Conservation (phyloP, 345 rosid genomes). For the Gynandropsis gynandra region DNA sequence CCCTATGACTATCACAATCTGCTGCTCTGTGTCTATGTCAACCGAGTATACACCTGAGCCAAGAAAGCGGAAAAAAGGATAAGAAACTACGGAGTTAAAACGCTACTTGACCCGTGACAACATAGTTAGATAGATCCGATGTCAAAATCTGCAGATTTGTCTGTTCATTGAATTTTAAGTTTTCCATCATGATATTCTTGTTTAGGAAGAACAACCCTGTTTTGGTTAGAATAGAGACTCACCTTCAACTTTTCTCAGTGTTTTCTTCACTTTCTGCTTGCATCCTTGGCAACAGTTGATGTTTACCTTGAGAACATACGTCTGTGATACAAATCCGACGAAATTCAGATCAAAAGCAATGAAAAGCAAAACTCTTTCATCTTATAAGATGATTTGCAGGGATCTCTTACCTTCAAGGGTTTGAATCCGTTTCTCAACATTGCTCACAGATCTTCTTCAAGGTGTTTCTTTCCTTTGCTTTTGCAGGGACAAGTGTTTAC, state of each 20-base stretch:
- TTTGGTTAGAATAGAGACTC: neutral
- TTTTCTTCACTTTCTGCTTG: slow-evolving; percentile 55
- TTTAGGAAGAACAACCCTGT: neutral
- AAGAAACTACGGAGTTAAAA: neutral
- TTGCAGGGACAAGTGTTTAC: neutral
- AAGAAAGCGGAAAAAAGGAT: slow-evolving; percentile 1
- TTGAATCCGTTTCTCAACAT: slow-evolving; percentile 36
- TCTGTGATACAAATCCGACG: slow-evolving; percentile 30
- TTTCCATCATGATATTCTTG: neutral
- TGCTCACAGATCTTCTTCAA: slow-evolving; percentile 15
- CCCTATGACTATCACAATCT: slow-evolving; percentile 51
- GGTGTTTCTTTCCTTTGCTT: slow-evolving; percentile 12
- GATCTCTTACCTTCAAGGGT: slow-evolving; percentile 36
- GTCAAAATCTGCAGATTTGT: neutral
- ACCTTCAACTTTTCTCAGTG: slow-evolving; percentile 67
- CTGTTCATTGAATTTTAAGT: too few species aligned
- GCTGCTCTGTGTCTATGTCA: slow-evolving; percentile 42
- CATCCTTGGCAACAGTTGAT: slow-evolving; percentile 82
- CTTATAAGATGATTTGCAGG: neutral
- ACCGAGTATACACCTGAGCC: slow-evolving; percentile 56
- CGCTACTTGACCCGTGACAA: neutral
- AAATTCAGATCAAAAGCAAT: slow-evolving; percentile 3
- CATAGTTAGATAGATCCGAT: neutral
- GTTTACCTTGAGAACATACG: slow-evolving; percentile 51
- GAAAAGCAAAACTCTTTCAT: neutral